Evolutionary conservation across 208 protist genomes (phyloP).

Genomic region (Chromosphaera perkinsii): DNA sequence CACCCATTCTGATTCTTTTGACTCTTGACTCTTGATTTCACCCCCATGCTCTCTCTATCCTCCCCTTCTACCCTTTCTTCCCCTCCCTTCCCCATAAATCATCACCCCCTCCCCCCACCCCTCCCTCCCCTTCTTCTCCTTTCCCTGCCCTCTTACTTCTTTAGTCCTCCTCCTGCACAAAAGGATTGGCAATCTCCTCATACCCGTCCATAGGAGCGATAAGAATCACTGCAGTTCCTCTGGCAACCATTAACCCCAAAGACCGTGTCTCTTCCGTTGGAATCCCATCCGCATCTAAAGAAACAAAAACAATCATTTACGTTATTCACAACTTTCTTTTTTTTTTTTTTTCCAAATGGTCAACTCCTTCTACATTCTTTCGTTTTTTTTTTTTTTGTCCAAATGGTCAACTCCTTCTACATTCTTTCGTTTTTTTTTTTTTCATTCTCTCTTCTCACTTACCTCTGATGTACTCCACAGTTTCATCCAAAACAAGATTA

Average conservation of each 20-base stretch:
- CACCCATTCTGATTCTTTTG: too few species aligned
- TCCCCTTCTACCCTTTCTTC: too few species aligned
- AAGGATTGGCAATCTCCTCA: constrained; percentile 46
- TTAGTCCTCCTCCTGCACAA: constrained; percentile 12
- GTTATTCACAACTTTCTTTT: too few species aligned
- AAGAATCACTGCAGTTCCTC: constrained; percentile 51
- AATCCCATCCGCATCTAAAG: too few species aligned
- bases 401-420: neutral
- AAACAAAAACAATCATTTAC: too few species aligned
- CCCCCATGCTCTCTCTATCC: too few species aligned
- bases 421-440: neutral
- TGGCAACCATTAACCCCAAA: constrained; percentile 50
- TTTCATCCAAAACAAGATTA: constrained; percentile 59
- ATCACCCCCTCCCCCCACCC: too few species aligned
- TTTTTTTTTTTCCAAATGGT: constrained; percentile 4
- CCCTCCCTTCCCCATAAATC: too few species aligned
- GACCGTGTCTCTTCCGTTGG: constrained; percentile 44
- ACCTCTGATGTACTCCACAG: constrained; percentile 49
- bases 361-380: neutral
- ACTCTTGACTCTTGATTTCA: too few species aligned
- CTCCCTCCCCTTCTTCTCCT: too few species aligned
- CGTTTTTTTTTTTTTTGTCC: neutral
- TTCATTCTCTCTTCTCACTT: constrained; percentile 7
- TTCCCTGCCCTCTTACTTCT: too few species aligned
- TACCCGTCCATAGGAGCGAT: constrained; percentile 47